Percentiles rank a stretch among this genome's conserved stretches.
Conservation (phyloP, 331 rosid species). For the Malus hybrid region DNA sequence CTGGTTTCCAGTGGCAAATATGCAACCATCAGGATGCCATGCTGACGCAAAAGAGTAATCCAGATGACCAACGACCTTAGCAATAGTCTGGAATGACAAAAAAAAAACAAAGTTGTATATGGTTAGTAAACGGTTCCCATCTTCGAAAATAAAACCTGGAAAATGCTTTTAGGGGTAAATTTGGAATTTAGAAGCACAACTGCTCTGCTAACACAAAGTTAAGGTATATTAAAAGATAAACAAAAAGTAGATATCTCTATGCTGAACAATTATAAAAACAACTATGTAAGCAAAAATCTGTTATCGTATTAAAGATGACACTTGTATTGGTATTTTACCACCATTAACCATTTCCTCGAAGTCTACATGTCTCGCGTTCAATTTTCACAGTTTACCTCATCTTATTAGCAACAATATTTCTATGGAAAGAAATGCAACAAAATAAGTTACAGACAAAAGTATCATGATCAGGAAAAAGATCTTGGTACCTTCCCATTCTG, state of each 20-base stretch:
- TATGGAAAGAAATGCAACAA: neutral
- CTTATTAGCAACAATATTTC: neutral
- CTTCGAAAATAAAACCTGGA: neutral
- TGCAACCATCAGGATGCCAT: slow-evolving; percentile 85
- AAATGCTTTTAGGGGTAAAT: neutral
- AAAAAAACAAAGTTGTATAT: neutral
- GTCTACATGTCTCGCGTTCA: neutral
- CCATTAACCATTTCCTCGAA: neutral
- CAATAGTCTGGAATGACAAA: slow-evolving; percentile 46
- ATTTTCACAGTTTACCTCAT: neutral
- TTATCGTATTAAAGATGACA: neutral
- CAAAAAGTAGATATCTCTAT: neutral
- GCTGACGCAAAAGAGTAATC: slow-evolving; percentile 95
- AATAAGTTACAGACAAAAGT: neutral
- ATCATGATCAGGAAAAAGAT: neutral
- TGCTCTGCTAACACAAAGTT: neutral
- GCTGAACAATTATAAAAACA: neutral
- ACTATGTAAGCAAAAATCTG: neutral
- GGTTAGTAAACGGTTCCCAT: too few species aligned
- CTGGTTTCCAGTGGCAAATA: slow-evolving; percentile 84
- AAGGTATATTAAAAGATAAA: neutral
- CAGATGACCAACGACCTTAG: slow-evolving; percentile 64
- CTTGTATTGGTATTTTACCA: neutral
- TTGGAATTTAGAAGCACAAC: neutral
- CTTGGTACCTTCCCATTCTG: slow-evolving; percentile 73